These are phyloP conservation scores for Solanum paucissectum DNA, from an alignment of 257 asterid species.

Conservation along the genomic window DNA sequence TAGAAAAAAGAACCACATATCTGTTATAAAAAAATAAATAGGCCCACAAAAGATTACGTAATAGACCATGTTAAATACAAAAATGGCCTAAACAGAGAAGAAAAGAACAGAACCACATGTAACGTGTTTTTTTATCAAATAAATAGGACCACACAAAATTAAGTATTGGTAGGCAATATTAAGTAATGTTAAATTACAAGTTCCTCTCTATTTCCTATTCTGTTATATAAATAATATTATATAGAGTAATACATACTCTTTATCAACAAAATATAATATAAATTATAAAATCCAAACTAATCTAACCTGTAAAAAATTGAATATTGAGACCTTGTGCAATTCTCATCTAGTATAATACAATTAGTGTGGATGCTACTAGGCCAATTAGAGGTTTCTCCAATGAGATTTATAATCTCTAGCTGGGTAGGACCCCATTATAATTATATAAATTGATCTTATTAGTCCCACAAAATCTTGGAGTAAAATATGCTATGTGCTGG, in stretches of 20 bases:
- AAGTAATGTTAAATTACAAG: background rate
- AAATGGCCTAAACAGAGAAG: background rate
- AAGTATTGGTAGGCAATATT: background rate
- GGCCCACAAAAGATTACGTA: background rate
- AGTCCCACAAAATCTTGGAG: background rate
- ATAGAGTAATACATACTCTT: background rate
- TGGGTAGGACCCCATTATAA: background rate
- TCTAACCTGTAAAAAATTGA: background rate
- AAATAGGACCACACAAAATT: background rate
- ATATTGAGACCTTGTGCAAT: background rate
- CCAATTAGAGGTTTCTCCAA: background rate
- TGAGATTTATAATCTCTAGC: background rate
- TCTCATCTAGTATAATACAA: too few species aligned
- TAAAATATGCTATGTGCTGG: background rate
- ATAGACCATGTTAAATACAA: background rate
- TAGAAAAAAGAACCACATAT: background rate
- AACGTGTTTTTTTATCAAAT: background rate
- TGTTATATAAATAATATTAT: too few species aligned
- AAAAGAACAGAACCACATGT: background rate
- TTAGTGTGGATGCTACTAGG: background rate
- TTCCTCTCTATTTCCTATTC: background rate
- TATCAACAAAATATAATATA: background rate
- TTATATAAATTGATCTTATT: background rate
- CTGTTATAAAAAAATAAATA: background rate
- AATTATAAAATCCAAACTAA: background rate